Conservation (phyloP, 345 rosid genomes). For the Arabis alpina region DNA sequence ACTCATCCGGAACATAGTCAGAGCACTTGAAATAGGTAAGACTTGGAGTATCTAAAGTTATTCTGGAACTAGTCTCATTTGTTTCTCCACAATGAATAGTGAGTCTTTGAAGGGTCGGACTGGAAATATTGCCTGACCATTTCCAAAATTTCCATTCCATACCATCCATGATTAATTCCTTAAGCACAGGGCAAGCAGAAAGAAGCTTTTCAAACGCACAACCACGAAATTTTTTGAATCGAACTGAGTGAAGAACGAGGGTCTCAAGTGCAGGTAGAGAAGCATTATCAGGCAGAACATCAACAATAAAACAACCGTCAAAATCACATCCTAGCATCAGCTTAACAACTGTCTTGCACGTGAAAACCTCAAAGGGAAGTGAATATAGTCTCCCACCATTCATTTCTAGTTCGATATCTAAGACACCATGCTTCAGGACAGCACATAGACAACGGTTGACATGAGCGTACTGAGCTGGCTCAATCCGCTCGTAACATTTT, state of each 20-base stretch:
- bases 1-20: background rate
- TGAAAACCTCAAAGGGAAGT: background rate
- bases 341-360: conserved; percentile 8
- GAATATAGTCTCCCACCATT: no score
- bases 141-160: background rate
- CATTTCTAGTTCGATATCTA: background rate
- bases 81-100: background rate
- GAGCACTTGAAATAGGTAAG: background rate
- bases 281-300: background rate
- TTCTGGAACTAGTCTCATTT: background rate
- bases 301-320: background rate
- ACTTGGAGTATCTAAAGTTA: background rate
- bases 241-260: background rate
- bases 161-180: background rate
- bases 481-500: background rate
- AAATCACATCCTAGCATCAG: background rate
- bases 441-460: background rate
- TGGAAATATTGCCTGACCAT: conserved; percentile 2
- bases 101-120: conserved; percentile 6
- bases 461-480: background rate
- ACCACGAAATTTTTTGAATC: background rate
- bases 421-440: background rate
- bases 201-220: conserved; percentile 8
- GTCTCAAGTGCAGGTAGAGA: conserved; percentile 9
- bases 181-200: conserved; percentile 11